These are phyloP conservation scores for Geotrichum aggregatum DNA, from an alignment of 1,139 yeast genomes.

Conservation along the genomic window DNA sequence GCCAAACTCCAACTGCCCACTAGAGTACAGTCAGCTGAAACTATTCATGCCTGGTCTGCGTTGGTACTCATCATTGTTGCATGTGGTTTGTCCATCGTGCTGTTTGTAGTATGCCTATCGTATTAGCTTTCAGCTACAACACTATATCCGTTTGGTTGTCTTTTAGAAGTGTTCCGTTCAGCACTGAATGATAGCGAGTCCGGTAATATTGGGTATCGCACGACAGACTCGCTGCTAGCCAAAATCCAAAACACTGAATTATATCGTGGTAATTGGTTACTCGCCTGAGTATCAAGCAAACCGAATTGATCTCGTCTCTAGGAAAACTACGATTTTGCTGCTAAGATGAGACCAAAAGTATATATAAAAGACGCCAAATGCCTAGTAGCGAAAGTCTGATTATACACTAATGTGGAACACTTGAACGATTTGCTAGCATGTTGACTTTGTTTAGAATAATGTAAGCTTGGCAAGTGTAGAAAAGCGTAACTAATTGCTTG, in stretches of 20 bases:
- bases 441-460: no score
- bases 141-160: neutral
- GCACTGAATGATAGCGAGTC: no score
- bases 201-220: neutral
- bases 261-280: conserved; percentile 7
- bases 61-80: neutral
- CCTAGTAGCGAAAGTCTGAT: no score
- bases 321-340: neutral
- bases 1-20: neutral
- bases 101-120: no score
- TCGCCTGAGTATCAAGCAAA: conserved; percentile 1
- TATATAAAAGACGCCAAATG: no score
- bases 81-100: neutral
- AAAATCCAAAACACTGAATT: conserved; percentile 9
- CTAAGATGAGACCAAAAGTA: neutral
- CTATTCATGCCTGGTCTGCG: neutral
- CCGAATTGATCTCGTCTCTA: conserved; percentile 3
- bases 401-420: no score
- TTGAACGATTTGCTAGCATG: no score
- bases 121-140: neutral
- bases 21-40: neutral
- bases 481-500: no score
- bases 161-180: neutral
- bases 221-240: neutral
- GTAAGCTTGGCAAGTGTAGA: no score